A percentile compares a stretch with the other conserved stretches of the same genome.
Evolutionary conservation across 2,329 filamentous ascomycete genomes (phyloP).

Genomic region (Trichoderma arundinaceum): DNA sequence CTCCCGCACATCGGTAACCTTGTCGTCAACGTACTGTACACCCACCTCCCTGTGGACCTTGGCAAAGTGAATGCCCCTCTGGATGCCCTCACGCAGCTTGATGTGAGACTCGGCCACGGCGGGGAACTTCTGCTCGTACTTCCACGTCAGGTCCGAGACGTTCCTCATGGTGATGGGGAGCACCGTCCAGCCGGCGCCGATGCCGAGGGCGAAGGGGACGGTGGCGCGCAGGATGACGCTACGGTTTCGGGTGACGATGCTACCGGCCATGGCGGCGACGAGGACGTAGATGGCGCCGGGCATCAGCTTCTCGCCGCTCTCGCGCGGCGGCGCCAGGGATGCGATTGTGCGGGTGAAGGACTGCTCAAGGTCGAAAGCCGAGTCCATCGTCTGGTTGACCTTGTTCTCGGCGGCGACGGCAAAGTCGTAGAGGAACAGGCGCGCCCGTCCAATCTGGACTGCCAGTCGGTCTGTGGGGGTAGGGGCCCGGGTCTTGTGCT

Average conservation of each 20-base stretch:
- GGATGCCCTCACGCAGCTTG: slow-evolving; percentile 69
- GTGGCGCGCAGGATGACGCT: slow-evolving; percentile 80
- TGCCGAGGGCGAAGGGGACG: slow-evolving; percentile 78
- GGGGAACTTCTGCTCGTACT: slow-evolving; percentile 89
- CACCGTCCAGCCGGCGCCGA: slow-evolving; percentile 82
- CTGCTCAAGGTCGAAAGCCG: slow-evolving; percentile 82
- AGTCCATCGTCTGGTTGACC: slow-evolving; percentile 81
- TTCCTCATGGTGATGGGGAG: slow-evolving; percentile 91
- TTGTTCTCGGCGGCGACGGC: slow-evolving; percentile 77
- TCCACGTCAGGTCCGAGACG: slow-evolving; percentile 83
- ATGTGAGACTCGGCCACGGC: slow-evolving; percentile 82
- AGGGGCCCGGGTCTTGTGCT: slow-evolving; percentile 55
- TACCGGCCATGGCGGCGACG: slow-evolving; percentile 92
- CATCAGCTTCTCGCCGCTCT: slow-evolving; percentile 86
- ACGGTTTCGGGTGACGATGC: slow-evolving; percentile 86
- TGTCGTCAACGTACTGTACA: slow-evolving; percentile 76
- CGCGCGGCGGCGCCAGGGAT: slow-evolving; percentile 82
- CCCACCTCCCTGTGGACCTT: slow-evolving; percentile 75
- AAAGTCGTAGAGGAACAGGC: slow-evolving; percentile 79
- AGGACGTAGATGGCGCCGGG: slow-evolving; percentile 91
- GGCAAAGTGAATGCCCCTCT: slow-evolving; percentile 73
- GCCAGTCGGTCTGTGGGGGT: slow-evolving; percentile 91
- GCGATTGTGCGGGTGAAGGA: slow-evolving; percentile 89
- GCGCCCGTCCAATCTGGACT: slow-evolving; percentile 76
- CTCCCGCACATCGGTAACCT: slow-evolving; percentile 76